A percentile compares a stretch with the other conserved stretches of the same genome.
These are phyloP conservation scores for Kuraishia hungarica DNA, from an alignment of 805 yeast genomes.

Conservation along the genomic window DNA sequence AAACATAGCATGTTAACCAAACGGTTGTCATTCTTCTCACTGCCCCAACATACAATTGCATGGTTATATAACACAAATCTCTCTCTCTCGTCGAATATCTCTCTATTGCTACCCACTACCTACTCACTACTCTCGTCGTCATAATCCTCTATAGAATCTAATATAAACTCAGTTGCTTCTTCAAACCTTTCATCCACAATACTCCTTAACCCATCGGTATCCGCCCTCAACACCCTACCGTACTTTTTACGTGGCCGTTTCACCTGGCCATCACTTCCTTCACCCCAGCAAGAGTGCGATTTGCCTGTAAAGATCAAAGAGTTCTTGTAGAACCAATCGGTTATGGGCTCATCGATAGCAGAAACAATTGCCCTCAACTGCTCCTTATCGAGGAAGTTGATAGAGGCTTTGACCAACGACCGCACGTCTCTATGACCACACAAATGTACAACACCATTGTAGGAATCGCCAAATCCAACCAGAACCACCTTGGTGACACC, in stretches of 20 bases:
- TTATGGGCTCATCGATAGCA: constrained; percentile 77
- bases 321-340: constrained; percentile 87
- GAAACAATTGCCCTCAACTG: constrained; percentile 76
- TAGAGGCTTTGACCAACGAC: constrained; percentile 57
- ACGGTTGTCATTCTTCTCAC: no score
- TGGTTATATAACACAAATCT: no score
- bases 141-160: constrained; percentile 69
- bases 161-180: constrained; percentile 77
- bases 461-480: constrained; percentile 86
- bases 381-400: constrained; percentile 60
- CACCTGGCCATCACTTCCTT: constrained; percentile 18
- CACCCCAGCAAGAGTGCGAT: constrained; percentile 76
- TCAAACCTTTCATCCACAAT: constrained; percentile 75
- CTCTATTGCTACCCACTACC: no score
- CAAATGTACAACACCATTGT: constrained; percentile 78
- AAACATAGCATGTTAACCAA: no score
- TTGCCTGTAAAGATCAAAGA: constrained; percentile 74
- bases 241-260: constrained; percentile 84
- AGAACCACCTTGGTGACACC: constrained; percentile 66
- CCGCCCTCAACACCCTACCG: constrained; percentile 79
- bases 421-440: constrained; percentile 74
- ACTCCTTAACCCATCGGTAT: constrained; percentile 65
- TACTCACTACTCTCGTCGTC: constrained; percentile 25
- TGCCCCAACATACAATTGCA: background rate
- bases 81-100: no score